A percentile compares a stretch with the other conserved stretches of the same genome.
Evolutionary conservation across 352 stramenopile species (phyloP).

Genomic region (Phytopythium cucurbitacearum): DNA sequence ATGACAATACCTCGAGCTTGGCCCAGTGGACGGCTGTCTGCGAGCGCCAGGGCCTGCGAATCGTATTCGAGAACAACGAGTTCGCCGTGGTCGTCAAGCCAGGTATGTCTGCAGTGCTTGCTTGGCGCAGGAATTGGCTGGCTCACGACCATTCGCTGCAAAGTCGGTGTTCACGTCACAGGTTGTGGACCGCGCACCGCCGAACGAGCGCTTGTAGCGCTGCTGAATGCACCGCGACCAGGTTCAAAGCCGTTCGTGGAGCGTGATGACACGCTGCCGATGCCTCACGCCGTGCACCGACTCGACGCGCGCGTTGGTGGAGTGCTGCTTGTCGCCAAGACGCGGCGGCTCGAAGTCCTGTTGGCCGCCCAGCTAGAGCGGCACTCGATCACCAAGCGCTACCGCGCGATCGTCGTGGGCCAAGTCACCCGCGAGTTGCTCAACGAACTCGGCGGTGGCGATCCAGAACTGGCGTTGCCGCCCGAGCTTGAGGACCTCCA

Average conservation of each 20-base stretch:
- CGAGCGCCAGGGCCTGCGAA: slow-evolving; percentile 42
- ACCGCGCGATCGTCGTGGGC: slow-evolving; percentile 49
- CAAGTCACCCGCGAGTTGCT: slow-evolving; percentile 6
- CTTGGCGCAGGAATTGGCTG: not conserved
- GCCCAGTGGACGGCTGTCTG: slow-evolving; percentile 32
- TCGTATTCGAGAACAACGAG: slow-evolving; percentile 42
- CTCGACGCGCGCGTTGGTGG: slow-evolving; percentile 59
- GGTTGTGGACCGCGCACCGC: slow-evolving; percentile 40
- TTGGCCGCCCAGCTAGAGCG: slow-evolving; percentile 43
- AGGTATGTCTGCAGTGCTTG: slow-evolving; percentile 8
- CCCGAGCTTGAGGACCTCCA: slow-evolving; percentile 12
- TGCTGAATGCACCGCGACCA: slow-evolving; percentile 17
- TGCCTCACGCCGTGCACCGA: slow-evolving; percentile 47
- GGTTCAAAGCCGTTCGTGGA: not conserved
- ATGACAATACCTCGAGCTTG: not conserved
- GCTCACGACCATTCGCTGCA: slow-evolving; percentile 2
- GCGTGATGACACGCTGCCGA: slow-evolving; percentile 15
- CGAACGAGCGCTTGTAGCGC: slow-evolving; percentile 34
- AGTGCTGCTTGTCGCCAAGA: slow-evolving; percentile 59
- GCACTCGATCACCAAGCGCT: slow-evolving; percentile 43
- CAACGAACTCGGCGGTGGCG: not conserved
- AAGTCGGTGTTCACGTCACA: slow-evolving; percentile 57
- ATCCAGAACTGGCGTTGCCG: slow-evolving; percentile 9
- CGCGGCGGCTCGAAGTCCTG: slow-evolving; percentile 31
- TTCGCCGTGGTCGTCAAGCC: slow-evolving; percentile 57